Conservation (phyloP, 2,329 filamentous ascomycete species). For the Penicillium sp. region DNA sequence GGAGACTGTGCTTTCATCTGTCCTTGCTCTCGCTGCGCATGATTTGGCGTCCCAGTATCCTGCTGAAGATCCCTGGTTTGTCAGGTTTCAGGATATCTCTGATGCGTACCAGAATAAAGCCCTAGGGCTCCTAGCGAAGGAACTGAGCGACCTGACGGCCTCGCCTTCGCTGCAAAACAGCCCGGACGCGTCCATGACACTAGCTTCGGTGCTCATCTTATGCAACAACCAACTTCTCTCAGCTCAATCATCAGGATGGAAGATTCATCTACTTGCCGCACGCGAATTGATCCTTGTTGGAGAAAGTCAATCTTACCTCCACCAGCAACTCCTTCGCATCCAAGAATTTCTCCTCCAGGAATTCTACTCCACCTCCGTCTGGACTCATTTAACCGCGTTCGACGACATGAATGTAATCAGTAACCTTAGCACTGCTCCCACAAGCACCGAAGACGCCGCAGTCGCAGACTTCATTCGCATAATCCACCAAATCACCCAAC, state of each 20-base stretch:
- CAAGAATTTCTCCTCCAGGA: conserved; percentile 4
- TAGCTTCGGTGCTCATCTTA: conserved; percentile 3
- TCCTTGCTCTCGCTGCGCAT: conserved; percentile 1
- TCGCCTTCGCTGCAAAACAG: neutral
- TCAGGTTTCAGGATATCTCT: conserved; percentile 2
- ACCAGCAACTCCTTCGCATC: conserved; percentile 1
- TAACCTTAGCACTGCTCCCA: neutral
- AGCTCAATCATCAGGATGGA: neutral
- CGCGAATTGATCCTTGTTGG: conserved; percentile 1
- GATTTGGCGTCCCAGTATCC: conserved; percentile 3
- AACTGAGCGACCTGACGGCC: neutral
- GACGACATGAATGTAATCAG: conserved; percentile 1
- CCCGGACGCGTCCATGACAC: conserved; percentile 1
- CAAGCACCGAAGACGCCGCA: conserved; percentile 3
- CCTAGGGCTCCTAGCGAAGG: neutral
- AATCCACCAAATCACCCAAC: neutral
- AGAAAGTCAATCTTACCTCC: neutral
- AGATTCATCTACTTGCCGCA: conserved; percentile 2
- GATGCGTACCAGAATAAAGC: conserved; percentile 7
- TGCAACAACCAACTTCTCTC: conserved; percentile 3
- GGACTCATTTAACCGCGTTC: conserved; percentile 2
- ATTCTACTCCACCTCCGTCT: conserved; percentile 3
- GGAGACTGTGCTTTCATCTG: conserved; percentile 1
- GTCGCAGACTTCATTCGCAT: conserved; percentile 4
- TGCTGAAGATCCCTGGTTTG: conserved; percentile 1